Conservation (phyloP, 306 rosid genomes). For the Quercus bicolor region DNA sequence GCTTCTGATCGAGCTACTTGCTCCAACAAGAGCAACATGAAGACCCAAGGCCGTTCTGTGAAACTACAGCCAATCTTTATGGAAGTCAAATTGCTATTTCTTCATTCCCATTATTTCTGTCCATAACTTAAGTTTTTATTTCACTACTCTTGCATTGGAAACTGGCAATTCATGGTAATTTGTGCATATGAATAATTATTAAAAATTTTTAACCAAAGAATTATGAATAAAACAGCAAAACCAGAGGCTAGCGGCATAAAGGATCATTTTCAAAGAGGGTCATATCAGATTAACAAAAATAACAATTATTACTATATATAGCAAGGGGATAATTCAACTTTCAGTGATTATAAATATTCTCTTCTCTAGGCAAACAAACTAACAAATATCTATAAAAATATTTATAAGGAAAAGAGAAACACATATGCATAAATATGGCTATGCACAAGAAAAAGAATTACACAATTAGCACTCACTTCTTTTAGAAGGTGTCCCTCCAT, state of each 20-base stretch:
- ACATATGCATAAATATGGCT: background rate
- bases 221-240: too few relatives aligned
- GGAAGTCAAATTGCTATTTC: too few relatives aligned
- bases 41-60: too few relatives aligned
- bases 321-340: background rate
- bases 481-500: constrained; percentile 48
- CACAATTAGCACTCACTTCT: constrained; percentile 49
- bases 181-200: too few relatives aligned
- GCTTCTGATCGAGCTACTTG: background rate
- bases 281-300: too few relatives aligned
- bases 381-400: background rate
- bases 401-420: background rate
- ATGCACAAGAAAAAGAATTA: constrained; percentile 11
- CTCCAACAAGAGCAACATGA: background rate
- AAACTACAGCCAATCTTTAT: too few relatives aligned
- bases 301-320: too few relatives aligned
- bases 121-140: background rate
- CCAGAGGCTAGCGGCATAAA: too few relatives aligned
- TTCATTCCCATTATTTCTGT: too few relatives aligned
- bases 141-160: background rate
- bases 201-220: too few relatives aligned
- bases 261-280: too few relatives aligned
- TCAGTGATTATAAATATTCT: background rate
- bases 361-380: background rate
- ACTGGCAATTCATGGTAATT: background rate